phyloP scores from a whole-genome alignment of 2,329 filamentous ascomycete species.

The Capronia coronata region DNA sequence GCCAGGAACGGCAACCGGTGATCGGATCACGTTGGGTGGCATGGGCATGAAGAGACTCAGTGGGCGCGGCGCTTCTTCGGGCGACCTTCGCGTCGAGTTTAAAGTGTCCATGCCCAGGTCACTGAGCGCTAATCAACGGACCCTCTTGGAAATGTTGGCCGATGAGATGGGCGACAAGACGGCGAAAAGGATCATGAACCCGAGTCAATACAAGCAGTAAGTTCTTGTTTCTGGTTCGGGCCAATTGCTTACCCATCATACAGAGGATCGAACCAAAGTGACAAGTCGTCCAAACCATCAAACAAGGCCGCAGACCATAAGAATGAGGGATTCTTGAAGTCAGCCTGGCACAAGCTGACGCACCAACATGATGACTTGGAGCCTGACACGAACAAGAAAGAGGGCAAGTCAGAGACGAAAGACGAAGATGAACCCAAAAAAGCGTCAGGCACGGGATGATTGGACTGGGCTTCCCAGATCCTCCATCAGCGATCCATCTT shows the following conservation, averaged over 20 bases:
- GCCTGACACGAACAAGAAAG: conserved; percentile 30
- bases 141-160: conserved; percentile 88
- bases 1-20: conserved; percentile 86
- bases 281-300: conserved; percentile 20
- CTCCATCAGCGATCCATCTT: conserved; percentile 7
- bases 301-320: conserved; percentile 49
- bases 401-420: conserved; percentile 24
- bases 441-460: conserved; percentile 35
- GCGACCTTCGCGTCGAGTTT: conserved; percentile 90
- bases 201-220: conserved; percentile 52
- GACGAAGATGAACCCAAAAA: conserved; percentile 37
- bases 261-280: conserved; percentile 15
- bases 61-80: conserved; percentile 59
- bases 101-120: conserved; percentile 94
- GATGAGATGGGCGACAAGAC: conserved; percentile 93
- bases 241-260: conserved; percentile 10
- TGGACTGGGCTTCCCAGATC: not conserved
- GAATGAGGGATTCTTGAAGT: conserved; percentile 86
- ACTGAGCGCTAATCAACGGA: conserved; percentile 81
- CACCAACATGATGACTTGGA: conserved; percentile 51
- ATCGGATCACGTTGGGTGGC: conserved; percentile 78
- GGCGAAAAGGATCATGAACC: conserved; percentile 87
- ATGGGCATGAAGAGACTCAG: conserved; percentile 90
- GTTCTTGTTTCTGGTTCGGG: conserved; percentile 27
- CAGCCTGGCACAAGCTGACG: conserved; percentile 87